Evolutionary conservation across 345 rosid genomes (phyloP).

Genomic region (Alliaria petiolata): DNA sequence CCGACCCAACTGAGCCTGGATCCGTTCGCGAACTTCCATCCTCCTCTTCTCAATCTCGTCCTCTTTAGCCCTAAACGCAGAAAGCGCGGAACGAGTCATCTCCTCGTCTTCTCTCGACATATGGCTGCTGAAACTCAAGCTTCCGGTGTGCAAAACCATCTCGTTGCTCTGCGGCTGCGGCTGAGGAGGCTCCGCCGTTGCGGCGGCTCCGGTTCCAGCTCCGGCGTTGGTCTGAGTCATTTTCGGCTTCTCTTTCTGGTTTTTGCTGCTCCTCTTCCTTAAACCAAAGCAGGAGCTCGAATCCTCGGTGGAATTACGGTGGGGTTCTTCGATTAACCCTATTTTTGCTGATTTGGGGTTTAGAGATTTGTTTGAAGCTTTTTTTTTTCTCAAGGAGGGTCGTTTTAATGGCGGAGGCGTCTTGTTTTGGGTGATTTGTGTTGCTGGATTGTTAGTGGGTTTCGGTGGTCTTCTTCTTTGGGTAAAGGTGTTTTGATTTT

Average conservation of each 20-base stretch:
- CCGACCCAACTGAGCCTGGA: slow-evolving; percentile 84
- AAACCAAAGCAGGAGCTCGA: slow-evolving; percentile 31
- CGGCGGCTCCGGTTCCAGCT: slow-evolving; percentile 37
- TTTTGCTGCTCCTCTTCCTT: slow-evolving; percentile 25
- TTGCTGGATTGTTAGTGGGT: slow-evolving; percentile 28
- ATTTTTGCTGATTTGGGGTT: slow-evolving; percentile 27
- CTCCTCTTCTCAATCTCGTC: slow-evolving; percentile 93
- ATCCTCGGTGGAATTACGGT: slow-evolving; percentile 14
- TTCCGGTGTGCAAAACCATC: slow-evolving; percentile 46
- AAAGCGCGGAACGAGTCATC: slow-evolving; percentile 86
- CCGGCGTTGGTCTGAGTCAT: slow-evolving; percentile 45
- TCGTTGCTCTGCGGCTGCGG: slow-evolving; percentile 39
- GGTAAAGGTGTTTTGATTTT: slow-evolving; percentile 2
- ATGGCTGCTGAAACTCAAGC: slow-evolving; percentile 79
- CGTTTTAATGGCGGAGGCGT: slow-evolving; percentile 29
- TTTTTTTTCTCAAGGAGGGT: neutral
- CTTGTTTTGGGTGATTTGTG: neutral
- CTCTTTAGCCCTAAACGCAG: slow-evolving; percentile 87
- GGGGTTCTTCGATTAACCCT: slow-evolving; percentile 24
- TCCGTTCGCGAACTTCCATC: slow-evolving; percentile 77
- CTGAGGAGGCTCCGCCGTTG: slow-evolving; percentile 33
- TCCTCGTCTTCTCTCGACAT: slow-evolving; percentile 93
- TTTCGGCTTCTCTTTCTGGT: slow-evolving; percentile 19
- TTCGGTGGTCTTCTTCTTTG: slow-evolving; percentile 20
- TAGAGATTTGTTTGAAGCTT: neutral